Base-by-base conservation (phyloP, 306 rosid genomes). In the Erythrophleum fordii region DNA sequence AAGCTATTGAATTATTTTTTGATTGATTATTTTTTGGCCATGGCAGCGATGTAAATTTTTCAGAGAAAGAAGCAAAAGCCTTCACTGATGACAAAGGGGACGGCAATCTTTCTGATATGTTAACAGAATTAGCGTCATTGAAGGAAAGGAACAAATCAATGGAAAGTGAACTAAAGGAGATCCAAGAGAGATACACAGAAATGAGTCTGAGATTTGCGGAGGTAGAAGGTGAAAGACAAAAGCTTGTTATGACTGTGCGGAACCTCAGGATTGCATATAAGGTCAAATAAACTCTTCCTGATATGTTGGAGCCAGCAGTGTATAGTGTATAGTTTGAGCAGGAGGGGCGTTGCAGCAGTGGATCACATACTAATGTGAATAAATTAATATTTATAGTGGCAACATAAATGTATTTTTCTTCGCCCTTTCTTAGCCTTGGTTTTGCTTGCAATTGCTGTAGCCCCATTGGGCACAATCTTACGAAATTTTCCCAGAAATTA, bases 151-250 rank as follows among this genome's bases (percentile, higher is more conserved):
- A 93, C 89, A 71, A 76, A 61, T 51, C 83, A 62, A 96, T 93
- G 99, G 98, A 93, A 87, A 84, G 72, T n/a, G 99, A 93, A 66
- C 93, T 96, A 26, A 93, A 93, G 82, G 99, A 96, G 55, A 96
- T 96, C 97, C 99, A 96, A 85, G 97, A 92, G 90, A 92, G 99
- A 87, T 96, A 96, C 87, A 90, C 97, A 73, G 99, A 93, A 85
- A 92, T 93, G 85, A 96, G 99, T 89, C 98, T 96, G 81, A 93
- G 85, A 83, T 96, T 96, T 22, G 98, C 99, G 2, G 98, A 93
- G 83, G 99, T 96, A 51, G 99, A 96, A 88, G 97, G 99, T 74
- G 99, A 96, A 89, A 92, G 99, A 78, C 99, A 96, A 83, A 81
- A 88, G 83, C 99, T 96, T 41, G 98, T 93, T 53, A 96, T 96